A percentile compares a stretch with the other conserved stretches of the same genome.
These are phyloP conservation scores for Pneumocystis oryctolagi DNA, from an alignment of 1,139 yeast species.

Conservation along the genomic window DNA sequence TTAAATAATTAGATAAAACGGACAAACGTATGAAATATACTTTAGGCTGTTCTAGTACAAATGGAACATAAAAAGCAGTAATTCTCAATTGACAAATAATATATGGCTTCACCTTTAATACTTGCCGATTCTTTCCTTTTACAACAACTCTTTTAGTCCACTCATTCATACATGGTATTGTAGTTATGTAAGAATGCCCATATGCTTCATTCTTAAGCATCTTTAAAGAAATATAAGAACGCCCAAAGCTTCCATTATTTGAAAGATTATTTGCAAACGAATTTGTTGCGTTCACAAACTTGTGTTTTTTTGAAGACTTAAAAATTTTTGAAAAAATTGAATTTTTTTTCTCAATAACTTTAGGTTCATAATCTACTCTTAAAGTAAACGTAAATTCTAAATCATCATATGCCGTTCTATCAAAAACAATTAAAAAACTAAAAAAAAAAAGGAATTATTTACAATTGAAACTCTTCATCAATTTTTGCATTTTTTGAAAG, in stretches of 20 bases:
- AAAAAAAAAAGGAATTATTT: not conserved
- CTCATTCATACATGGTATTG: conserved; percentile 13
- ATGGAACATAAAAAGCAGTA: conserved; percentile 10
- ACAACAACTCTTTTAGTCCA: conserved; percentile 15
- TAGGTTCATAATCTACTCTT: conserved; percentile 30
- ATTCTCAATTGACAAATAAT: conserved; percentile 10
- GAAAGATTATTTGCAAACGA: conserved; percentile 8
- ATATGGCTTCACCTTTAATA: conserved; percentile 7
- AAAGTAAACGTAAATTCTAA: conserved; percentile 61
- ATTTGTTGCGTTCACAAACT: not conserved
- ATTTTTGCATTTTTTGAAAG: conserved; percentile 35
- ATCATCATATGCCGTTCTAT: conserved; percentile 40
- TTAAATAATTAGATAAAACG: not conserved
- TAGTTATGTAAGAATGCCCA: conserved; percentile 9
- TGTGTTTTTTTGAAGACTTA: conserved; percentile 6
- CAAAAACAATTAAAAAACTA: not conserved
- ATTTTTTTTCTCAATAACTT: not conserved
- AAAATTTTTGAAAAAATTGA: conserved; percentile 6
- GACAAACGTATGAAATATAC: not conserved
- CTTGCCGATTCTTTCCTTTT: conserved; percentile 2
- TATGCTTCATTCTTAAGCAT: conserved; percentile 8
- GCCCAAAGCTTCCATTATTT: conserved; percentile 9
- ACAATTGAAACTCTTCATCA: conserved; percentile 70
- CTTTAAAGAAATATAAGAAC: conserved; percentile 9
- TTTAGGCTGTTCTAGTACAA: conserved; percentile 1